Percentiles rank a stretch among this genome's conserved stretches.
Conservation (phyloP, 2,329 filamentous ascomycete genomes). For the Colletotrichum higginsianum region DNA sequence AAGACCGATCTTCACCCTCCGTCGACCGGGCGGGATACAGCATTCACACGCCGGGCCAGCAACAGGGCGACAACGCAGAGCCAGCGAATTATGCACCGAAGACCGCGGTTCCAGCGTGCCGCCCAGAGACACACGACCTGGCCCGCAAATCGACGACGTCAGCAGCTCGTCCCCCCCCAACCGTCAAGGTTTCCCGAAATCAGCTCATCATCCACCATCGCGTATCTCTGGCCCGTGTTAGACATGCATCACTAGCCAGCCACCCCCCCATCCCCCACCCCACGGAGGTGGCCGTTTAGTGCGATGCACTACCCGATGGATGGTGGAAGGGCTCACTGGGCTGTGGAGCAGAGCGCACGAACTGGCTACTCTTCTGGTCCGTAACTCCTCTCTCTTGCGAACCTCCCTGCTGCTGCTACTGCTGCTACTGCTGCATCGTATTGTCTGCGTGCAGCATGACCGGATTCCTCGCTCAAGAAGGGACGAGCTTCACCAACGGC, state of each 20-base stretch:
- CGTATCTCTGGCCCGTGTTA: constrained; percentile 31
- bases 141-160: constrained; percentile 30
- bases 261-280: neutral
- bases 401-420: neutral
- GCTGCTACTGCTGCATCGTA: neutral
- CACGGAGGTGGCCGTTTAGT: neutral
- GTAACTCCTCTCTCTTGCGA: neutral
- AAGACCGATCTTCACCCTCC: too few species aligned
- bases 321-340: neutral
- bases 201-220: constrained; percentile 21
- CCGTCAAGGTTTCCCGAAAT: neutral
- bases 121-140: neutral
- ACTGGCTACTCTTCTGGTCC: neutral
- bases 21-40: neutral
- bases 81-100: neutral
- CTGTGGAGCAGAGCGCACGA: neutral
- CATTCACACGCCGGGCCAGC: neutral
- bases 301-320: constrained; percentile 7
- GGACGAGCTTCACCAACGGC: neutral
- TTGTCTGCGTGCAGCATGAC: constrained; percentile 2
- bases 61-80: too few species aligned
- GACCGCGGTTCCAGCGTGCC: constrained; percentile 9
- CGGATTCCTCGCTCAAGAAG: neutral
- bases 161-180: constrained; percentile 1
- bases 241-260: constrained; percentile 26